Conservation (phyloP, 2,329 filamentous ascomycete genomes). For the Leptographium flavum region DNA sequence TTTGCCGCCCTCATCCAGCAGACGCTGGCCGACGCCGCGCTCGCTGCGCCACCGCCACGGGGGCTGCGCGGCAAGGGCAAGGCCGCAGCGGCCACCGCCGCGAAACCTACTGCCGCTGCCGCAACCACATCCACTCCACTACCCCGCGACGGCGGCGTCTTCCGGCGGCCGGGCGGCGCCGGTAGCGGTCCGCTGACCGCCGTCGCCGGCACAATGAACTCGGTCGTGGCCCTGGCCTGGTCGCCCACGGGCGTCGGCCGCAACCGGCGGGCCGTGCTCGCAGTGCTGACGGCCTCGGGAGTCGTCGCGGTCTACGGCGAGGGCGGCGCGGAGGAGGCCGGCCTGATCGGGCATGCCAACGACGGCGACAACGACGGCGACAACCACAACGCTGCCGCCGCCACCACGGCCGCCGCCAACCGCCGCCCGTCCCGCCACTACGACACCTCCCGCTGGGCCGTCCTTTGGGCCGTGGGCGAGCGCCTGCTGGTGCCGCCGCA, state of each 20-base stretch:
- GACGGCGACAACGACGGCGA: constrained; percentile 1
- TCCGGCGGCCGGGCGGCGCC: constrained; percentile 20
- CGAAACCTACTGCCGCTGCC: too few species aligned
- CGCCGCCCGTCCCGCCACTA: constrained; percentile 4
- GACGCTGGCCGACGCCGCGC: background rate
- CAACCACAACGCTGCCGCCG: constrained; percentile 1
- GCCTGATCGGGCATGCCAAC: too few species aligned
- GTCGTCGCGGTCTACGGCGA: constrained; percentile 38
- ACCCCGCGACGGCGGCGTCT: background rate
- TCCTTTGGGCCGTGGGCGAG: constrained; percentile 42
- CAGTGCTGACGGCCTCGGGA: constrained; percentile 35
- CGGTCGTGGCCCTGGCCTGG: constrained; percentile 39
- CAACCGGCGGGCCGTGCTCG: constrained; percentile 36
- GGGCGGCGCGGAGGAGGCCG: constrained; percentile 14
- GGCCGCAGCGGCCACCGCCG: too few species aligned
- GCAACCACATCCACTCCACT: background rate
- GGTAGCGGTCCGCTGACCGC: constrained; percentile 31
- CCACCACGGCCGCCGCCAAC: too few species aligned
- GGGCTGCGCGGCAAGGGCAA: constrained; percentile 3
- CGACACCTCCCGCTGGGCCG: constrained; percentile 31
- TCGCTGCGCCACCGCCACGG: constrained; percentile 15
- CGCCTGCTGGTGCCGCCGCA: constrained; percentile 31
- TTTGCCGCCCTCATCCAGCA: constrained; percentile 7
- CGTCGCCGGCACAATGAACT: constrained; percentile 36
- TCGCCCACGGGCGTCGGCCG: constrained; percentile 43